Percentiles rank a stretch among this genome's conserved stretches.
These are phyloP conservation scores for Eragrostis nindensis DNA, from an alignment of 176 grass and related monocot genomes.

Conservation along the genomic window DNA sequence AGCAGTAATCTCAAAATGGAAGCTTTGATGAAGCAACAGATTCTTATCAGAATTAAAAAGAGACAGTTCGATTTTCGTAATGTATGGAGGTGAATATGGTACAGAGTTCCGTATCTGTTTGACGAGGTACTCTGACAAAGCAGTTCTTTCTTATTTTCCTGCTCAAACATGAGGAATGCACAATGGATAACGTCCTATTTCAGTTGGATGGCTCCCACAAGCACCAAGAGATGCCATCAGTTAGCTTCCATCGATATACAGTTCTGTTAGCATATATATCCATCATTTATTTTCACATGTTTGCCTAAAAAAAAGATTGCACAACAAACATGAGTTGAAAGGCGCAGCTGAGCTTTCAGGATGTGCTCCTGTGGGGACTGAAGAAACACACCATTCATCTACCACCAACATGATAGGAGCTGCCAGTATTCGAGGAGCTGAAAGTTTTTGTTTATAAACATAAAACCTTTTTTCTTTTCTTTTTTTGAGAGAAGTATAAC, in stretches of 20 bases:
- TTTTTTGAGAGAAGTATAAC: neutral
- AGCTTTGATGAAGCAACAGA: conserved; percentile 5
- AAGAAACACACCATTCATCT: conserved; percentile 12
- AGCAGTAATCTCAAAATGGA: neutral
- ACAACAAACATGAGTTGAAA: conserved; percentile 13
- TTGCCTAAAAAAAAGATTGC: conserved; percentile 16
- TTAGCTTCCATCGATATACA: neutral
- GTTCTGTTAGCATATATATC: conserved; percentile 1
- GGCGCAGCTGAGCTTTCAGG: conserved; percentile 14
- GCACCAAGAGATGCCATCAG: neutral
- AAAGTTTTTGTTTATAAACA: too few relatives aligned
- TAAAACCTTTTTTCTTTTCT: too few relatives aligned
- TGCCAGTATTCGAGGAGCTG: neutral
- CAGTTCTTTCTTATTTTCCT: neutral
- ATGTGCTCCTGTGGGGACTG: neutral
- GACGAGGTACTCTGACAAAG: neutral
- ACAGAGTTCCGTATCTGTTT: neutral
- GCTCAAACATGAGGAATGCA: neutral
- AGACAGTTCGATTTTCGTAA: neutral
- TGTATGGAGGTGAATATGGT: neutral
- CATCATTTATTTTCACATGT: conserved; percentile 19
- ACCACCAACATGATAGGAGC: neutral
- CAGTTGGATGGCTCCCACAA: neutral
- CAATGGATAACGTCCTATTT: neutral
- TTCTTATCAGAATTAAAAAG: conserved; percentile 25